Percentiles rank a stretch among this genome's conserved stretches.
Evolutionary conservation across 108 stramenopile species (phyloP).

Genomic region (Fragilaria radians): DNA sequence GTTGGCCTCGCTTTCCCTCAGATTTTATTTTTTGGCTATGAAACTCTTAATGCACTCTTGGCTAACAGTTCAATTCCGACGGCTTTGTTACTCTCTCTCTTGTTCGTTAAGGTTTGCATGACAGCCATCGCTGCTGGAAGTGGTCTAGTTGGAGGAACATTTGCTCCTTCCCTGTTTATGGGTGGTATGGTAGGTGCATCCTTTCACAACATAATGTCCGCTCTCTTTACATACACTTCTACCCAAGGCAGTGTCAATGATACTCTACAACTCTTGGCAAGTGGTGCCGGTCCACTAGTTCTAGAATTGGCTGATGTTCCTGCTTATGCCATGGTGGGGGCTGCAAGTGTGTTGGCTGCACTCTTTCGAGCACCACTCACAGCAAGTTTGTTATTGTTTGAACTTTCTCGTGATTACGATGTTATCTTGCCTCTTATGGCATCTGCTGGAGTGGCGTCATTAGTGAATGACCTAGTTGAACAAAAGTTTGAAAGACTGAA

Average conservation of each 20-base stretch:
- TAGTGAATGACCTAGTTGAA: constrained; percentile 44
- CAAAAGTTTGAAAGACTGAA: constrained; percentile 14
- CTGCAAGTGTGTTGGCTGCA: constrained; percentile 76
- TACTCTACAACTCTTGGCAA: constrained; percentile 11
- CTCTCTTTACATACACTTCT: constrained; percentile 20
- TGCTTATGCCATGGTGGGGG: constrained; percentile 91
- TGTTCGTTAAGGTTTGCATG: constrained; percentile 56
- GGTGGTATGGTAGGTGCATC: constrained; percentile 86
- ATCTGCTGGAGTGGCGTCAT: constrained; percentile 57
- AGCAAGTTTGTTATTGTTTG: constrained; percentile 76
- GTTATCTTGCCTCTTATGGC: constrained; percentile 80
- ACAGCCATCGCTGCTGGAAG: constrained; percentile 79
- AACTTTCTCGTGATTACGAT: constrained; percentile 89
- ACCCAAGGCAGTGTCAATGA: constrained; percentile 17
- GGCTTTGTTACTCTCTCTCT: constrained; percentile 42
- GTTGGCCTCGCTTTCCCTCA: constrained; percentile 75
- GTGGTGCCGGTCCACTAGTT: not conserved
- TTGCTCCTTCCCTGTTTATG: constrained; percentile 88
- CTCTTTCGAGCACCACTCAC: constrained; percentile 90
- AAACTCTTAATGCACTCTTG: constrained; percentile 84
- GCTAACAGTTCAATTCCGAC: constrained; percentile 42
- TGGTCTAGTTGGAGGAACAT: constrained; percentile 89
- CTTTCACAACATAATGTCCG: constrained; percentile 56
- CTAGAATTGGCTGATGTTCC: constrained; percentile 57
- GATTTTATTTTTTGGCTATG: constrained; percentile 91